phyloP scores from a whole-genome alignment of 106 monocot species.

The Ottelia alismoides region DNA sequence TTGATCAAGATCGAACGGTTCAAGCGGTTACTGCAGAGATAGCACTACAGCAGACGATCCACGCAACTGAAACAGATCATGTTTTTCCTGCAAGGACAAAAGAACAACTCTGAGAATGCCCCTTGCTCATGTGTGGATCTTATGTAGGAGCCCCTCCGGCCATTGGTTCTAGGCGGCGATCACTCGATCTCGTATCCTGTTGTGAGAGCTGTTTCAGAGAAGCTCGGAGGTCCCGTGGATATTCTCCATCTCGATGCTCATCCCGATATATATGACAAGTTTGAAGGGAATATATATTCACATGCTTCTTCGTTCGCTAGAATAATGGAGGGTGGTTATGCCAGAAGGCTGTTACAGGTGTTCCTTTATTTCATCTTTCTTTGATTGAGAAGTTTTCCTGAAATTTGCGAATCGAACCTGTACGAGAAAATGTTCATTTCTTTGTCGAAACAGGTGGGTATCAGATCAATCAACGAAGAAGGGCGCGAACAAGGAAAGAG shows the following conservation, averaged over 20 bases:
- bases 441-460: conserved; percentile 88
- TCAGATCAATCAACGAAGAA: conserved; percentile 92
- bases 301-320: conserved; percentile 98
- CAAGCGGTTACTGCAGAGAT: no score
- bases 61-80: no score
- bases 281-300: conserved; percentile 92
- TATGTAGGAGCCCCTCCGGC: conserved; percentile 74
- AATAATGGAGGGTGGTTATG: conserved; percentile 98
- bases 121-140: not conserved
- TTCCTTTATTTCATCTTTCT: not conserved
- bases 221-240: conserved; percentile 86
- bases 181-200: conserved; percentile 96
- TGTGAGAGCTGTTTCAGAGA: conserved; percentile 91
- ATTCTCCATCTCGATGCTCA: conserved; percentile 97
- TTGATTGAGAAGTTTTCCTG: no score
- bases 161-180: conserved; percentile 91
- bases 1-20: no score
- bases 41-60: no score
- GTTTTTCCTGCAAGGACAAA: no score
- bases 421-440: no score
- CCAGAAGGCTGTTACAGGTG: conserved; percentile 86
- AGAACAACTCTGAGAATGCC: no score
- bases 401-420: no score
- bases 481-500: conserved; percentile 92
- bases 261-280: conserved; percentile 92